Evolutionary conservation across 768 basidiomycete species (phyloP), one percentile per base, ranked within the genome.

Genomic region (Leccinum variicolor): DNA sequence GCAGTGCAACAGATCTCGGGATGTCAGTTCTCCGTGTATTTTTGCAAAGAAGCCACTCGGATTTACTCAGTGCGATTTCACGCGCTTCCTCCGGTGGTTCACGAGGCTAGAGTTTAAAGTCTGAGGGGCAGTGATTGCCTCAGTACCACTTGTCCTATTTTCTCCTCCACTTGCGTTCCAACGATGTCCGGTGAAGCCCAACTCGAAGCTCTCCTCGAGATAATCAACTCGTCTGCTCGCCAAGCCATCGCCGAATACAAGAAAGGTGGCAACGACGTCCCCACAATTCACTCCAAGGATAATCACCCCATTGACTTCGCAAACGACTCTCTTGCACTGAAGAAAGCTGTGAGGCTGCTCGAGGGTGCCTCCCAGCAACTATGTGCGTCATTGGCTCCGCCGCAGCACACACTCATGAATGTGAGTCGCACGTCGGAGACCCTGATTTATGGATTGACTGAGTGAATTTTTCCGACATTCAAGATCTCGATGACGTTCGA

Each of bases 171-270:
- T n/a, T 19, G 4, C 13, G 3, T n/a, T 43, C 15, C 19, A 45
- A 50, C 41, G 3, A 66, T 67, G 65, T 67, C 66, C 19, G 61
- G 49, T 10, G 68, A 67, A 59, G 60, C 61, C n/a, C 67, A 74
- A 19, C 64, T 75, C 31, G 60, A 64, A 52, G 65, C 66, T 1
- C 66, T 74, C 48, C 66, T 75, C 43, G 63, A 61, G 8, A 70
- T 74, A 19, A 71, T 74, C 60, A 69, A 65, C 34, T 55, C 58
- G 1, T 64, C 74, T 11, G 64, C 72, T 21, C 66, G 61, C 10
- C 62, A 67, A 50, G 64, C 64, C 11, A 67, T 69, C 15, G 51
- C 54, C 14, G 66, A 64, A 33, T 70, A 70, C 59, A 70, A 65
- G 50, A 69, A 69, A 28, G 57, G 50, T 0, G 62, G 57, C 1